Conservation (phyloP, 2,329 filamentous ascomycete genomes). For the Venturia effusa region DNA sequence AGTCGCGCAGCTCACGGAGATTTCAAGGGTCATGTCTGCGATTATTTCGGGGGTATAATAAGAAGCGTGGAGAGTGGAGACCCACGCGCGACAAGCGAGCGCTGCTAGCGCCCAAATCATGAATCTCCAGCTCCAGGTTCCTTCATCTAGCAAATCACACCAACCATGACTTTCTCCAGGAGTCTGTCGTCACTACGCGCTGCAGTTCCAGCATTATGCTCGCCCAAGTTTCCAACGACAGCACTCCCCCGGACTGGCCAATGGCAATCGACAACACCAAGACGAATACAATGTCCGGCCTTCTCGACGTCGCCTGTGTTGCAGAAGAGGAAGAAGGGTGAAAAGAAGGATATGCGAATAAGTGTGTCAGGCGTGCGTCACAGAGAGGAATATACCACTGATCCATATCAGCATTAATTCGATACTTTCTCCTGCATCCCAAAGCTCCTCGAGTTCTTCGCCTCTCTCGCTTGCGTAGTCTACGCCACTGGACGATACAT, state of each 20-base stretch:
- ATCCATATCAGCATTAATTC: conserved; percentile 43
- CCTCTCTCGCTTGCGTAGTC: conserved; percentile 74
- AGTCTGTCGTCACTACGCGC: background rate
- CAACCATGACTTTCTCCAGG: background rate
- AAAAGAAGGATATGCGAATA: conserved; percentile 24
- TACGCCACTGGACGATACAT: conserved; percentile 98
- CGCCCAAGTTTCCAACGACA: background rate
- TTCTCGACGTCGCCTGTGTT: conserved; percentile 24
- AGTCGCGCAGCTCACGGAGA: background rate
- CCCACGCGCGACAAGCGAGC: background rate
- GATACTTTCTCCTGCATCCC: conserved; percentile 60
- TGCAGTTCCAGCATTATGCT: background rate
- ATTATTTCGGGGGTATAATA: background rate
- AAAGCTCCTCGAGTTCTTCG: conserved; percentile 66
- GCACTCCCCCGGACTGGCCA: conserved; percentile 13
- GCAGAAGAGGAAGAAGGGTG: conserved; percentile 28
- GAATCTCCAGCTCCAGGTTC: too few relatives aligned
- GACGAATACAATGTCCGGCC: conserved; percentile 15
- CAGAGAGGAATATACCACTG: background rate
- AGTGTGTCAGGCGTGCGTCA: conserved; percentile 15
- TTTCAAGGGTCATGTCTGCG: background rate
- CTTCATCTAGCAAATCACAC: too few relatives aligned
- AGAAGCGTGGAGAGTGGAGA: background rate
- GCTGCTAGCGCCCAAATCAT: too few relatives aligned
- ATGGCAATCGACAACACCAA: conserved; percentile 7